Evolutionary conservation across 2,329 filamentous ascomycete genomes (phyloP).

Genomic region (Aureobasidium sp.): DNA sequence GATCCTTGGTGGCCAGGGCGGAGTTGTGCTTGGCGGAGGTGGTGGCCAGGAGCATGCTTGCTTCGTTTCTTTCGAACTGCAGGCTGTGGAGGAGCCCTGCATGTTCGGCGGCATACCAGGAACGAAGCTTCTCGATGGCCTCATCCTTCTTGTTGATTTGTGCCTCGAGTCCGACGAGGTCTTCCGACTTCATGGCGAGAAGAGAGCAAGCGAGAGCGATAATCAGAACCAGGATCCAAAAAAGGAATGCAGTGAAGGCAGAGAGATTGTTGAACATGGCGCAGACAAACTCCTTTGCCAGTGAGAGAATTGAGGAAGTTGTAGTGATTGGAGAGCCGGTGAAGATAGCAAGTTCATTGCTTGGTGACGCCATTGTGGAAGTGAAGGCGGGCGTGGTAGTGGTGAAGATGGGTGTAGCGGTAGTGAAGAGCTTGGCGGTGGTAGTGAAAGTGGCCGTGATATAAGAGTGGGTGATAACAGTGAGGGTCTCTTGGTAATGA

Average conservation of each 20-base stretch:
- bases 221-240: background rate
- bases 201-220: background rate
- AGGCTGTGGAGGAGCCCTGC: background rate
- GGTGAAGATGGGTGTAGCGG: slow-evolving; percentile 49
- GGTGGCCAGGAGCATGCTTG: background rate
- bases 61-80: background rate
- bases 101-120: background rate
- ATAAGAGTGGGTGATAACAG: background rate
- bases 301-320: background rate
- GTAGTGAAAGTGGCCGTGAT: background rate
- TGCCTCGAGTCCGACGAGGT: background rate
- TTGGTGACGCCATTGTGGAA: slow-evolving; percentile 60
- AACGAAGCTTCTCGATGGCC: background rate
- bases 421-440: background rate
- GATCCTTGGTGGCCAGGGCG: background rate
- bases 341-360: background rate
- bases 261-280: background rate
- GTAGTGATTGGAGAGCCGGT: background rate
- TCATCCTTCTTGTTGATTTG: background rate
- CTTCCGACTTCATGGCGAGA: background rate
- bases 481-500: background rate
- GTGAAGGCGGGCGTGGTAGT: slow-evolving; percentile 74
- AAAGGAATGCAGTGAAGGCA: background rate
- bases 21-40: background rate
- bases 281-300: background rate